Conservation (phyloP, 441 rosid genomes). For the Erodium moschatum region DNA sequence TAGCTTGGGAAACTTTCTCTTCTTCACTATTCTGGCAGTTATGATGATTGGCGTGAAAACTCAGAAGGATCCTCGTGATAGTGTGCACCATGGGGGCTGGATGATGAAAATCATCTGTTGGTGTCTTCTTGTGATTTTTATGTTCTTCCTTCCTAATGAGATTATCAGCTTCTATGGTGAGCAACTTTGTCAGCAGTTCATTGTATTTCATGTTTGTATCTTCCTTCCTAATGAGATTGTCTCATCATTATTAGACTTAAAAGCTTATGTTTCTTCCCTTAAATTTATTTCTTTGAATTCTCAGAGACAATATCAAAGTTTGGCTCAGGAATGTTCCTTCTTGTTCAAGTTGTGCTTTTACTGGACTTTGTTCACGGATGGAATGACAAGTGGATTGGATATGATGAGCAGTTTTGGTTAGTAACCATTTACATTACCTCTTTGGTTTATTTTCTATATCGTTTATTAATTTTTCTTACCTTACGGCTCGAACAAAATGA, state of each 20-base stretch:
- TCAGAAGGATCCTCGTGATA: slow-evolving; percentile 83
- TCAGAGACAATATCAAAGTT: slow-evolving; percentile 75
- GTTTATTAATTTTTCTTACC: neutral
- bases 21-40: slow-evolving; percentile 60
- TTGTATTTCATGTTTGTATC: slow-evolving; percentile 8
- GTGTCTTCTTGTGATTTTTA: slow-evolving; percentile 74
- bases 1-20: slow-evolving; percentile 79
- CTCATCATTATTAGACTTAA: no score
- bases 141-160: slow-evolving; percentile 79
- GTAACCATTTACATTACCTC: slow-evolving; percentile 11
- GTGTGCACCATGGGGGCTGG: slow-evolving; percentile 98
- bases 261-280: neutral
- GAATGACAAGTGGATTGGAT: slow-evolving; percentile 96
- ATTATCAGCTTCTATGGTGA: slow-evolving; percentile 65
- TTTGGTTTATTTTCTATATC: neutral
- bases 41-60: slow-evolving; percentile 92
- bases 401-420: slow-evolving; percentile 91
- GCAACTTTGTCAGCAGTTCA: slow-evolving; percentile 20
- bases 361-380: slow-evolving; percentile 76
- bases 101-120: slow-evolving; percentile 69
- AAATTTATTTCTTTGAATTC: slow-evolving; percentile 17
- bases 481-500: neutral
- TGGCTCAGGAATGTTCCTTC: slow-evolving; percentile 79
- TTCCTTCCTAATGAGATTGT: no score
- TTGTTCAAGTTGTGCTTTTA: slow-evolving; percentile 84